Percentiles rank a stretch among this genome's conserved stretches.
Conservation (phyloP, 1,139 yeast species). For the Torulaspora globosa region DNA sequence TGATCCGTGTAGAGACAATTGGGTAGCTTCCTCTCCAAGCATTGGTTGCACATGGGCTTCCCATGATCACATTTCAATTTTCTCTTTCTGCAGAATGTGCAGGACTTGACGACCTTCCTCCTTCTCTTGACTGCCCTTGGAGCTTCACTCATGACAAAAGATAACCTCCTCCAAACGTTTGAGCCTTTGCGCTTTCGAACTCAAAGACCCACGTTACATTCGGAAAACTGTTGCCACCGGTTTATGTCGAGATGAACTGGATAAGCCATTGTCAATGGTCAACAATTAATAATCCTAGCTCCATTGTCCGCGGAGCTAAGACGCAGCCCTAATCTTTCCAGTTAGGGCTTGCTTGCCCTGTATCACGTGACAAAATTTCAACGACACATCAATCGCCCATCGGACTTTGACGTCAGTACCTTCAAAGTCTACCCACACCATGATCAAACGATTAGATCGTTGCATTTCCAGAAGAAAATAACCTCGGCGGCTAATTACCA, state of each 20-base stretch:
- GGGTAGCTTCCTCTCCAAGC: constrained; percentile 24
- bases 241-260: neutral
- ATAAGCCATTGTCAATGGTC: too few species aligned
- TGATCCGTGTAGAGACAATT: constrained; percentile 29
- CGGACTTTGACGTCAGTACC: too few species aligned
- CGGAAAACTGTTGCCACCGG: neutral
- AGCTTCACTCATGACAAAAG: constrained; percentile 4
- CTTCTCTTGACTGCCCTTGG: constrained; percentile 12
- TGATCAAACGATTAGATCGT: too few species aligned
- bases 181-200: too few species aligned
- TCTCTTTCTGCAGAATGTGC: constrained; percentile 33
- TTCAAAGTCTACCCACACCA: too few species aligned
- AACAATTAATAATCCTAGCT: too few species aligned
- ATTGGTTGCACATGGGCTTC: constrained; percentile 30
- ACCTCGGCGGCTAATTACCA: too few species aligned
- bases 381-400: too few species aligned
- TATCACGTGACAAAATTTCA: neutral
- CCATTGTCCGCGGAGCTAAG: neutral
- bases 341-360: neutral
- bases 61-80: constrained; percentile 35
- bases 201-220: neutral
- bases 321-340: neutral
- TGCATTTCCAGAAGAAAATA: too few species aligned
- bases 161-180: neutral
- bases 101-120: constrained; percentile 32